Evolutionary conservation across 805 yeast species (phyloP).

Genomic region (Saccharomycopsis amapae): DNA sequence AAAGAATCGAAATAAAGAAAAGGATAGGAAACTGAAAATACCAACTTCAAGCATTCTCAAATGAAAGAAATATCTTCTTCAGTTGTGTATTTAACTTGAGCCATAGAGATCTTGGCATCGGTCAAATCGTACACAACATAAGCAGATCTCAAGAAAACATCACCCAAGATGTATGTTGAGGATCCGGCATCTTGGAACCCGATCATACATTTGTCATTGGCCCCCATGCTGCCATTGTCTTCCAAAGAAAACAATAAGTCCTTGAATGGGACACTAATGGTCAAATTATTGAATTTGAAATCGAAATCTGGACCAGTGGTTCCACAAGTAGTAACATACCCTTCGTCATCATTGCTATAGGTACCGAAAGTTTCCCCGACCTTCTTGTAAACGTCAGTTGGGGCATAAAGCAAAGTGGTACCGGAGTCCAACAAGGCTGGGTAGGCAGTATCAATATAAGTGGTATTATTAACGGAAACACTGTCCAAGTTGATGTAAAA

Average conservation of each 20-base stretch:
- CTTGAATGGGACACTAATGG: slow-evolving; percentile 9
- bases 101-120: slow-evolving; percentile 48
- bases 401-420: slow-evolving; percentile 39
- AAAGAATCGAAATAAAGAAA: not conserved
- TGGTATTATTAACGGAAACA: not conserved
- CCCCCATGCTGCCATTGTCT: slow-evolving; percentile 2
- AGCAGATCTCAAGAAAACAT: slow-evolving; percentile 36
- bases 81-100: slow-evolving; percentile 33
- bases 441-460: slow-evolving; percentile 24
- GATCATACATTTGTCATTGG: slow-evolving; percentile 7
- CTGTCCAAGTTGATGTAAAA: slow-evolving; percentile 21
- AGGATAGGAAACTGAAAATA: not conserved
- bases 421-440: slow-evolving; percentile 41
- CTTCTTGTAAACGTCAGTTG: slow-evolving; percentile 27
- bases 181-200: slow-evolving; percentile 9
- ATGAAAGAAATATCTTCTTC: slow-evolving; percentile 20
- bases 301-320: slow-evolving; percentile 24
- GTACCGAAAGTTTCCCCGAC: slow-evolving; percentile 22
- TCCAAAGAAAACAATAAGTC: slow-evolving; percentile 10
- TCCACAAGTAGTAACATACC: slow-evolving; percentile 19
- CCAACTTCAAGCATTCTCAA: not conserved
- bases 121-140: slow-evolving; percentile 55
- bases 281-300: slow-evolving; percentile 4
- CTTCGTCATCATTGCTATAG: slow-evolving; percentile 17
- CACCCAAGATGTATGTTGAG: slow-evolving; percentile 32